A percentile compares a stretch with the other conserved stretches of the same genome.
Conservation (phyloP, 2,329 filamentous ascomycete species). For the Byssoonygena ceratinophila region DNA sequence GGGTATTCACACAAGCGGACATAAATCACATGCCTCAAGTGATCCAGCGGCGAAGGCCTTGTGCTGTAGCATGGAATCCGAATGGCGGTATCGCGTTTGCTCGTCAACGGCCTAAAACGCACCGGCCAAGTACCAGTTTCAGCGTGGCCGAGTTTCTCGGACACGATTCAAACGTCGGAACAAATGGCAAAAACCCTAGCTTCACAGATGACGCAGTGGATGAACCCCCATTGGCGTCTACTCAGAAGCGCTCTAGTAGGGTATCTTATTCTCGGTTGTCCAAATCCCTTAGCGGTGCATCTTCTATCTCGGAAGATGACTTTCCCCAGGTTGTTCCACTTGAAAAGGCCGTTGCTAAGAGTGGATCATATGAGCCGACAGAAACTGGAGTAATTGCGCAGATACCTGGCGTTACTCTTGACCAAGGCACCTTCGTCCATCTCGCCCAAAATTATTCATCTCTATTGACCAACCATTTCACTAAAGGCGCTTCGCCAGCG, state of each 20-base stretch:
- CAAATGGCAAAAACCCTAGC: constrained; percentile 41
- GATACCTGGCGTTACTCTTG: constrained; percentile 39
- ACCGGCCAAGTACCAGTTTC: constrained; percentile 28
- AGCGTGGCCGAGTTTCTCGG: constrained; percentile 35
- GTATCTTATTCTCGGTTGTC: constrained; percentile 38
- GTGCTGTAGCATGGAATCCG: constrained; percentile 48
- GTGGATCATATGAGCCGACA: constrained; percentile 31
- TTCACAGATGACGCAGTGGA: constrained; percentile 49
- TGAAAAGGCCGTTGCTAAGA: constrained; percentile 41
- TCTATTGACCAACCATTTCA: constrained; percentile 25
- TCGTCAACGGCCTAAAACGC: constrained; percentile 41
- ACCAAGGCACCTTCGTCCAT: constrained; percentile 33
- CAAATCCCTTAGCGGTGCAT: constrained; percentile 46
- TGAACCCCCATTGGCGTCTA: constrained; percentile 41
- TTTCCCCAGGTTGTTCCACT: constrained; percentile 41
- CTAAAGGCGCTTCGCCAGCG: constrained; percentile 20
- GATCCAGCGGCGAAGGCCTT: constrained; percentile 48
- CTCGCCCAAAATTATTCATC: constrained; percentile 36
- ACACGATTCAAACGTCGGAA: constrained; percentile 19
- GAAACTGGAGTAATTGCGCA: constrained; percentile 43
- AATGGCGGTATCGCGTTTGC: constrained; percentile 47
- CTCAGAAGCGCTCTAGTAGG: constrained; percentile 40
- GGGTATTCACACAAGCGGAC: constrained; percentile 53
- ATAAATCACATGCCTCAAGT: constrained; percentile 49
- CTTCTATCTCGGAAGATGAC: constrained; percentile 39